Evolutionary conservation across 164 flowering plant species (phyloP), one percentile per base, ranked within the genome.

Genomic region (Umbilicus rupestris): DNA sequence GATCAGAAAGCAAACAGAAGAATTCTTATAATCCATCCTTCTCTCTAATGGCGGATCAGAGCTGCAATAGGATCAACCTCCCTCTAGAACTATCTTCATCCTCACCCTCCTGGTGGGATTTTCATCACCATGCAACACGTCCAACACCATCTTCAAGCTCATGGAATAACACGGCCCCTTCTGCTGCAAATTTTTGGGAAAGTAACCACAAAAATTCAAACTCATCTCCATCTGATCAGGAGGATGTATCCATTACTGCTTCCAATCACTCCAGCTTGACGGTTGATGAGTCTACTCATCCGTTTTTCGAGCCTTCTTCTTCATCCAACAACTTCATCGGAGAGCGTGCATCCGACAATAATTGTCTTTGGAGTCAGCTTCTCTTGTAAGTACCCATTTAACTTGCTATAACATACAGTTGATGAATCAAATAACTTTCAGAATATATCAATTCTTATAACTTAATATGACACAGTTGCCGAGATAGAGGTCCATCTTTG

Each of bases 111-210:
- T 39, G 65, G 65, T 63, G 65, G 65, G 45, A 63, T 37, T 20
- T 37, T 37, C 65, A 63, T 33, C 42, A 39, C 65, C 65, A 63
- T n/a, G 65, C 65, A 63, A 41, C 45, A 33, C 22, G 57, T 24
- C 60, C 60, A 28, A 15, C 58, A 52, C 29, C 58, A 9, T 52
- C 58, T 30, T 24, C 17, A 55, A 22, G 14, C 17, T 63, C 65
- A 63, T 63, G 65, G 65, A 63, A 6, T 41, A 41, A n/a, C 42
- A 29, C 31, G 1, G 60, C 33, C 8, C 14, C 33, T 14, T 12
- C 60, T 6, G 16, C 60, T 14, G 15, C 15, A 33, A 55, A 3
- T 55, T 26, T 55, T 11, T 55, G 31, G 30, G 59, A 28, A 26
- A 37, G 12, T n/a, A n/a, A n/a, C 44, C 44, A 33, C 0, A 37